These are phyloP conservation scores for Cucurbita moschata DNA, from an alignment of 306 rosid genomes.

Conservation along the genomic window DNA sequence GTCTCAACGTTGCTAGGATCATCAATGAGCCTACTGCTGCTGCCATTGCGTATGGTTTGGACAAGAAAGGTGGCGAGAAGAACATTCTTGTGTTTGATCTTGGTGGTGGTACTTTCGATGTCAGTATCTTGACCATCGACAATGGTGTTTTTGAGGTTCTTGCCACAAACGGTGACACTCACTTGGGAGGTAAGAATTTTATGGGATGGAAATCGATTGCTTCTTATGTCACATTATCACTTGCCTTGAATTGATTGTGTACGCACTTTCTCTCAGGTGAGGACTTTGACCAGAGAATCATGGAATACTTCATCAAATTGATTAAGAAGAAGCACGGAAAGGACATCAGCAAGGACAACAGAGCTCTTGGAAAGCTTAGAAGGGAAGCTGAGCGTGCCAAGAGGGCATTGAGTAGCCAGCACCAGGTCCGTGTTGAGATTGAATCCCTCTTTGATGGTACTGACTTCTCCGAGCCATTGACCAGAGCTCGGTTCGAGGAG, in stretches of 20 bases:
- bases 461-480: conserved; percentile 81
- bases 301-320: conserved; percentile 98
- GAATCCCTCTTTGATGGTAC: conserved; percentile 88
- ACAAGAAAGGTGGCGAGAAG: conserved; percentile 97
- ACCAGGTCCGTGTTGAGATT: conserved; percentile 93
- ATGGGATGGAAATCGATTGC: neutral
- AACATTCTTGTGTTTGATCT: conserved; percentile 96
- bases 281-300: conserved; percentile 85
- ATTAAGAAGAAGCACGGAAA: conserved; percentile 89
- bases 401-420: conserved; percentile 99
- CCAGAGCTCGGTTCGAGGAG: conserved; percentile 91
- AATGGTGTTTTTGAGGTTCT: conserved; percentile 97
- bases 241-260: neutral
- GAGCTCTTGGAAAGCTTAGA: conserved; percentile 88
- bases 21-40: conserved; percentile 98
- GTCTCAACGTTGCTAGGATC: conserved; percentile 92
- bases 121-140: conserved; percentile 96
- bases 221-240: neutral
- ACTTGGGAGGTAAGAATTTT: conserved; percentile 72
- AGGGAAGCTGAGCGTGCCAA: conserved; percentile 94
- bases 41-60: conserved; percentile 93
- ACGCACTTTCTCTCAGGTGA: conserved; percentile 33
- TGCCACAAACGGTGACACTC: conserved; percentile 92
- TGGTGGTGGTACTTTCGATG: conserved; percentile 98
- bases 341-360: conserved; percentile 97